Conservation (phyloP, 805 yeast genomes). For the Ogataea glucozyma region DNA sequence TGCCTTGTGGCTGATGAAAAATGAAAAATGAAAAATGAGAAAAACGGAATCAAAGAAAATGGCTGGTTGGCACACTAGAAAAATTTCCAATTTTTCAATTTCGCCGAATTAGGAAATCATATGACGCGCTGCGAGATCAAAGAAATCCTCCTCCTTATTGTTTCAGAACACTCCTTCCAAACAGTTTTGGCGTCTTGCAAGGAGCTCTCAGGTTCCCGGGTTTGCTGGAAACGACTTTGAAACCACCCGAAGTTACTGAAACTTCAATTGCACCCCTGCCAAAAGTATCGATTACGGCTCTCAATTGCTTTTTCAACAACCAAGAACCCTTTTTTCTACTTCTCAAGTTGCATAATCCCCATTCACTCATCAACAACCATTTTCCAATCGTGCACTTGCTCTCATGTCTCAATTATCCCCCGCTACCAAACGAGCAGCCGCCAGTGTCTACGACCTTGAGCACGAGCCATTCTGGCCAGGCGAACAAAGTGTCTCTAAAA, state of each 20-base stretch:
- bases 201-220: too few relatives aligned
- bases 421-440: slow-evolving; percentile 4
- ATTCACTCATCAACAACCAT: not conserved
- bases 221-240: too few relatives aligned
- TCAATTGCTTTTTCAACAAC: too few relatives aligned
- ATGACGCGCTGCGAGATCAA: slow-evolving; percentile 9
- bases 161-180: slow-evolving; percentile 9
- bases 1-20: too few relatives aligned
- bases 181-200: slow-evolving; percentile 5
- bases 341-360: not conserved
- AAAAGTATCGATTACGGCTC: not conserved
- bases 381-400: too few relatives aligned
- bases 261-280: not conserved
- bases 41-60: not conserved
- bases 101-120: slow-evolving; percentile 10
- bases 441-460: slow-evolving; percentile 8
- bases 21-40: not conserved
- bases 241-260: too few relatives aligned
- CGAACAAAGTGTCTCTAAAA: slow-evolving; percentile 2
- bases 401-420: slow-evolving; percentile 4
- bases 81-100: slow-evolving; percentile 6
- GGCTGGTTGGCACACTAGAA: too few relatives aligned
- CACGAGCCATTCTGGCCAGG: not conserved
- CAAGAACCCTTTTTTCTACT: not conserved
- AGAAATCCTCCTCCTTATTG: slow-evolving; percentile 2